Evolutionary conservation across 768 basidiomycete species (phyloP).

Genomic region (Suillus hirtellus): DNA sequence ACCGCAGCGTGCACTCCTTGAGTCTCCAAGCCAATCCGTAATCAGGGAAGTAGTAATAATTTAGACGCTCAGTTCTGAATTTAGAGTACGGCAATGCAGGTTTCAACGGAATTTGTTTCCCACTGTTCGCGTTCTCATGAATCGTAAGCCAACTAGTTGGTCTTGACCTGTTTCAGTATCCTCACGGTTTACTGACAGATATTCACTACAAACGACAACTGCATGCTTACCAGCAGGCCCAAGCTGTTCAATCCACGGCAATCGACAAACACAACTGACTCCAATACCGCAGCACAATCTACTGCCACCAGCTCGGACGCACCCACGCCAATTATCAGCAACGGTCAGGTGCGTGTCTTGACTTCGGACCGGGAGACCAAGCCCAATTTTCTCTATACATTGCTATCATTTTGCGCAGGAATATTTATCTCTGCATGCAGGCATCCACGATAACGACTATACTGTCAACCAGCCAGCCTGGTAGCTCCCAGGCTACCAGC

Average conservation of each 20-base stretch:
- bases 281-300: neutral
- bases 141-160: neutral
- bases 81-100: neutral
- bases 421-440: neutral
- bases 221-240: neutral
- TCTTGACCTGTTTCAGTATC: neutral
- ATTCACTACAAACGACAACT: neutral
- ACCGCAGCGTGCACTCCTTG: neutral
- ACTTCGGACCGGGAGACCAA: neutral
- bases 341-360: conserved; percentile 4
- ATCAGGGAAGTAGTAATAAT: neutral
- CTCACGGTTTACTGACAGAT: neutral
- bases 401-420: neutral
- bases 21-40: neutral
- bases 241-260: neutral
- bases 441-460: neutral
- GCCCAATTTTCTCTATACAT: neutral
- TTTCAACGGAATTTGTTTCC: neutral
- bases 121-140: neutral
- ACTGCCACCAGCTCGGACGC: neutral
- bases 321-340: neutral
- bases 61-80: neutral
- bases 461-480: neutral
- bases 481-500: neutral
- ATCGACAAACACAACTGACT: neutral